Evolutionary conservation across 176 grass and related monocot genomes (phyloP), one percentile per base, ranked within the genome.

Genomic region (Oryza coarctata): DNA sequence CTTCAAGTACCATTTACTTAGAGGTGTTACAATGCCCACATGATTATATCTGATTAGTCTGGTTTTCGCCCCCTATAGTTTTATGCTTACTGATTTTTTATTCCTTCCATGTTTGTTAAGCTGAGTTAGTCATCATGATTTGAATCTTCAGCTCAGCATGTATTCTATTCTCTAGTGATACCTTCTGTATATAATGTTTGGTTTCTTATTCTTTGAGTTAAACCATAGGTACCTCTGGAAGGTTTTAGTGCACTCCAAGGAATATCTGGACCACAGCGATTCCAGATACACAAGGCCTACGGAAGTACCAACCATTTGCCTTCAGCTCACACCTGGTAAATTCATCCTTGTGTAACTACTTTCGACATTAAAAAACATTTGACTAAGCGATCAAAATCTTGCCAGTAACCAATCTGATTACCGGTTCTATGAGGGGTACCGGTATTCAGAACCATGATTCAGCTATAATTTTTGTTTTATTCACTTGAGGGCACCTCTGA

Each of bases 221-320:
- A 32, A 66, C n/a, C 10, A 26, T 85, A 99, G 96, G 96, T 99
- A 22, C 96, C 96, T 13, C 76, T 99, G 64, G 96, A 99, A 82
- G 96, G 96, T 69, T 99, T 99, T 57, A 94, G 89, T 86, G 96
- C 93, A 39, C 90, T 99, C 22, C 96, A 99, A 75, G 96, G 96
- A 57, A 99, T 99, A 28, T 99, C 97, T 50, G 97, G 97, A 25
- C 85, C 89, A 41, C 97, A 99, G 63, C 85, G 87, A 74, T 94
- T 94, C 82, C 97, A 99, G 93, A 90, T 99, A 80, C 97, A 99
- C 85, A 99, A 99, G 87, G 97, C 97, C 13, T 99, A 99, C 7
- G 97, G 97, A 45, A 99, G 87, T 83, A 89, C 94, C 34, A 92
- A 95, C 47, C 97, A 99, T 85, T 65, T 99, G 47, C 97, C 97